Evolutionary conservation across 192 early-diverging fungal species (phyloP), one percentile per base, ranked within the genome.

Genomic region (Paraglomus occultum): DNA sequence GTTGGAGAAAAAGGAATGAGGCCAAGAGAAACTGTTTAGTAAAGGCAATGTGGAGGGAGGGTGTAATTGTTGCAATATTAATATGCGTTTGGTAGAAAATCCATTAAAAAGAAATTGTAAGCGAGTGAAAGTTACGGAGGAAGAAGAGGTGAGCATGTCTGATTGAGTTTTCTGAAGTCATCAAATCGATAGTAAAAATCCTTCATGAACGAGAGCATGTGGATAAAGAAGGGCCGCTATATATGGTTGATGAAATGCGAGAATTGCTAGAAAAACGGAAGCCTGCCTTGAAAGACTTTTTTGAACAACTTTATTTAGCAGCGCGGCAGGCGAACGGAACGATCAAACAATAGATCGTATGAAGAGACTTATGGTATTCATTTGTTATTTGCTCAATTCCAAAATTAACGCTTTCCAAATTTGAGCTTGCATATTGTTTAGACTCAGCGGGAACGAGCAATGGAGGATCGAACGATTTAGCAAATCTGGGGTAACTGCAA

Each of bases 331-430:
- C 8, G 38, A 40, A 3, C 20, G 7, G 2, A 15, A 62, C 42
- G 44, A 62, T 5, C 12, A 14, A 62, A 10, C 14, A 2, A n/a
- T 31, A 3, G 31, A 2, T 3, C 3, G 31, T 31, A 31, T 45
- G n/a, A 5, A 45, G 44, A 44, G 15, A 7, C 2, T 62, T 44
- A 62, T 62, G 12, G 43, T 40, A 4, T 62, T 62, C 31, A 62
- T 62, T 14, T 62, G 59, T 11, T 62, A 62, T 62, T 12, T 62
- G 12, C 59, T 62, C 44, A 62, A 62, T 44, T 14, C 20, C 0
- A 62, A 62, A 62, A 43, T 62, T 62, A 62, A 62, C 44, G n/a
- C 12, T 45, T 62, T 62, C n/a, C 45, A 62, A 62, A 14, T 44
- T 44, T 43, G 59, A 62, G 7, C 0, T 62, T 62, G 1, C 40